Percentiles rank a stretch among this genome's conserved stretches.
phyloP scores from a whole-genome alignment of 495 filamentous ascomycete genomes.

The Penicillium subrubescens region DNA sequence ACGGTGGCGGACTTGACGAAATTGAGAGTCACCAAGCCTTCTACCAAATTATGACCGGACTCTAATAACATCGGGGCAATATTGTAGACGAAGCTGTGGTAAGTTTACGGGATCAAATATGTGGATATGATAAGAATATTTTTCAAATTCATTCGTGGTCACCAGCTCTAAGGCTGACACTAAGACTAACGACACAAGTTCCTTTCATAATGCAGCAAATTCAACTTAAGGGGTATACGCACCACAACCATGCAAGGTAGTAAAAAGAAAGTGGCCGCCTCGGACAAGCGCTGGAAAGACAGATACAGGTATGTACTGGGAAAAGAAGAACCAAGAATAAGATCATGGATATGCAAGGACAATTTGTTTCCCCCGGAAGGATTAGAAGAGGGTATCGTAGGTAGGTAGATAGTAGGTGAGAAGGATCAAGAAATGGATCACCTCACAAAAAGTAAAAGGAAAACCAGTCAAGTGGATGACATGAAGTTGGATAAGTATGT shows the following conservation, averaged over 20 bases:
- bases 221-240: constrained; percentile 43
- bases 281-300: background rate
- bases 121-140: background rate
- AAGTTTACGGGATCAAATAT: background rate
- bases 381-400: constrained; percentile 20
- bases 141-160: background rate
- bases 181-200: background rate
- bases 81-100: background rate
- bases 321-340: constrained; percentile 9
- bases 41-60: background rate
- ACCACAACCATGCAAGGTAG: constrained; percentile 40
- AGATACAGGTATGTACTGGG: constrained; percentile 7
- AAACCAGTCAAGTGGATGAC: constrained; percentile 26
- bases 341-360: constrained; percentile 25
- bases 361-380: constrained; percentile 19
- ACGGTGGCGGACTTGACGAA: constrained; percentile 19
- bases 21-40: background rate
- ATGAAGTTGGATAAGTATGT: constrained; percentile 29
- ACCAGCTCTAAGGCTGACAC: background rate
- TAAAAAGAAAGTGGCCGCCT: constrained; percentile 31
- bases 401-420: constrained; percentile 20
- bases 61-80: background rate
- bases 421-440: constrained; percentile 7
- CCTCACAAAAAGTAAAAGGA: constrained; percentile 1
- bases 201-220: constrained; percentile 41